Percentiles rank a stretch among this genome's conserved stretches.
Evolutionary conservation across 805 yeast genomes (phyloP).

Genomic region (Sugiyamaella qingdaonensis): DNA sequence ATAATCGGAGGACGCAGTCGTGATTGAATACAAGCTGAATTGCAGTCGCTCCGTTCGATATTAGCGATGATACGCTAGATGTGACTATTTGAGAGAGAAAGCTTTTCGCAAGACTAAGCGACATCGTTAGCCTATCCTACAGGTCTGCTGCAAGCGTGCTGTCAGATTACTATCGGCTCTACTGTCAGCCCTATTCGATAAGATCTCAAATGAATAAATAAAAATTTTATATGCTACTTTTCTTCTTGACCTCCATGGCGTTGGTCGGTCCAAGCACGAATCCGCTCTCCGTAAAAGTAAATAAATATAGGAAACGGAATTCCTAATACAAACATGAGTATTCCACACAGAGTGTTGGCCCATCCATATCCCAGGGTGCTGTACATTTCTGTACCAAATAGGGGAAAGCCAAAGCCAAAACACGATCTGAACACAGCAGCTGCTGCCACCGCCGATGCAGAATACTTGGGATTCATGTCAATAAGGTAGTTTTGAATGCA

Average conservation of each 20-base stretch:
- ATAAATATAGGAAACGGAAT: conserved; percentile 63
- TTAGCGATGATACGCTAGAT: too few relatives aligned
- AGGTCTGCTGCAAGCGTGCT: too few relatives aligned
- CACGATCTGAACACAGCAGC: conserved; percentile 63
- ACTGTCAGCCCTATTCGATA: too few relatives aligned
- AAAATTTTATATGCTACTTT: not conserved
- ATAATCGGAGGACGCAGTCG: too few relatives aligned
- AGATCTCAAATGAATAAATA: not conserved
- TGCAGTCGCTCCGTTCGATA: too few relatives aligned
- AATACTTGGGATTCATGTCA: conserved; percentile 62
- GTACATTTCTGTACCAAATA: conserved; percentile 59
- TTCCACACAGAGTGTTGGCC: conserved; percentile 63
- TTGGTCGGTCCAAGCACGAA: conserved; percentile 56
- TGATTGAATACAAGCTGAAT: too few relatives aligned
- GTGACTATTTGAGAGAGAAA: too few relatives aligned
- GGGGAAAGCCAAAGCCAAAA: conserved; percentile 67
- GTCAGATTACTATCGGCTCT: too few relatives aligned
- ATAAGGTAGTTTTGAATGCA: conserved; percentile 64
- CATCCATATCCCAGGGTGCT: conserved; percentile 57
- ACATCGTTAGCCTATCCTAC: too few relatives aligned
- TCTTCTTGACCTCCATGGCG: conserved; percentile 36
- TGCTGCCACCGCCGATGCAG: conserved; percentile 68
- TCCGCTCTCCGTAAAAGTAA: conserved; percentile 49
- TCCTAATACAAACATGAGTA: conserved; percentile 54
- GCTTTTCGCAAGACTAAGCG: too few relatives aligned